A percentile compares a stretch with the other conserved stretches of the same genome.
phyloP scores from a whole-genome alignment of 2,329 filamentous ascomycete genomes.

The Bipolaris sorokiniana region DNA sequence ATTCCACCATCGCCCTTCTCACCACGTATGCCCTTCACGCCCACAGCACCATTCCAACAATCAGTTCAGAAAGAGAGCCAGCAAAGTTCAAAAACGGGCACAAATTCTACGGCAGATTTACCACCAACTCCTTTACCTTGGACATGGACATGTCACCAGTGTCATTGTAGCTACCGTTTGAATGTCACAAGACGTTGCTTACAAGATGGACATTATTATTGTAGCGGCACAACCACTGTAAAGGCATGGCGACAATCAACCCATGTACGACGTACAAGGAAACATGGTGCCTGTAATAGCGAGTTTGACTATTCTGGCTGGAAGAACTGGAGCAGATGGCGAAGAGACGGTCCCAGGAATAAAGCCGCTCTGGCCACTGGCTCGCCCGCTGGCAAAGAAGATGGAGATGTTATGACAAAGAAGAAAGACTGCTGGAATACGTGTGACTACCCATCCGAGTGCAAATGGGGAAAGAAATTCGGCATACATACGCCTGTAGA shows the following conservation, averaged over 20 bases:
- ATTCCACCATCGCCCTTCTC: conserved; percentile 55
- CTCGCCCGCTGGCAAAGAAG: background rate
- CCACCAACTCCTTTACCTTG: conserved; percentile 49
- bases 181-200: conserved; percentile 60
- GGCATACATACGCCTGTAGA: conserved; percentile 36
- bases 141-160: conserved; percentile 63
- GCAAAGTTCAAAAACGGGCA: conserved; percentile 12
- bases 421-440: conserved; percentile 51
- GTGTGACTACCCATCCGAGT: conserved; percentile 57
- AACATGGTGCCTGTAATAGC: conserved; percentile 53
- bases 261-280: conserved; percentile 20
- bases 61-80: background rate
- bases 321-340: conserved; percentile 57
- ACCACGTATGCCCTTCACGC: conserved; percentile 36
- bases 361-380: background rate
- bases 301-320: conserved; percentile 62
- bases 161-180: conserved; percentile 55
- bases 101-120: conserved; percentile 29
- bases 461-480: conserved; percentile 46
- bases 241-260: conserved; percentile 38
- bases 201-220: conserved; percentile 62
- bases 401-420: background rate
- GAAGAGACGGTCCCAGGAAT: conserved; percentile 20
- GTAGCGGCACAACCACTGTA: conserved; percentile 54
- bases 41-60: conserved; percentile 7